These are phyloP conservation scores for Lentinus tigrinus DNA, from an alignment of 768 basidiomycete species.

Conservation along the genomic window DNA sequence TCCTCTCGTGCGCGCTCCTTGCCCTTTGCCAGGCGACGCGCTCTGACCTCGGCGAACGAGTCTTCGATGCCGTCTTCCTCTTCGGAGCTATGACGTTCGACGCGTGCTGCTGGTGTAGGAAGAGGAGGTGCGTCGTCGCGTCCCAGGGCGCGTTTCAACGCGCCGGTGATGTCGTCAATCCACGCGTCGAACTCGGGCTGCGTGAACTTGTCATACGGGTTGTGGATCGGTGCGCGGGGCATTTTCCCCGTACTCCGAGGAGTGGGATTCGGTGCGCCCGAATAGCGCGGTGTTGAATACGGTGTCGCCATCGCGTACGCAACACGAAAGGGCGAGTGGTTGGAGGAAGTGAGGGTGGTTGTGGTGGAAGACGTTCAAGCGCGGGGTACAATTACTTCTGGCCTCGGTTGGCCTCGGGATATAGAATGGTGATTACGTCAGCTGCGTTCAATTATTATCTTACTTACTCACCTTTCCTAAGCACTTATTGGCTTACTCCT, in stretches of 20 bases:
- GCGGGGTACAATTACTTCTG: neutral
- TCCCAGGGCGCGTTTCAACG: slow-evolving; percentile 57
- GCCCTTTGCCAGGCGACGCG: slow-evolving; percentile 59
- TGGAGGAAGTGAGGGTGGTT: neutral
- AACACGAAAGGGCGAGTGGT: neutral
- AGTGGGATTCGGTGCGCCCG: slow-evolving; percentile 23
- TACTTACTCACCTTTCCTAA: no score
- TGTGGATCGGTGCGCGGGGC: slow-evolving; percentile 53
- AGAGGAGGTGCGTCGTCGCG: slow-evolving; percentile 31
- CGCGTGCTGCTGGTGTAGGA: neutral
- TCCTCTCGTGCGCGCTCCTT: slow-evolving; percentile 63
- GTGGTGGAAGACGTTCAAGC: neutral
- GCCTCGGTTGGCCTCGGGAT: no score
- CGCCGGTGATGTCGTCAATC: slow-evolving; percentile 61
- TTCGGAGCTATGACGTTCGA: slow-evolving; percentile 28
- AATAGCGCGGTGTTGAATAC: slow-evolving; percentile 18
- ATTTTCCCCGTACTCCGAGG: slow-evolving; percentile 16
- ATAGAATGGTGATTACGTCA: no score
- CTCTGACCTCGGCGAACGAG: slow-evolving; percentile 54
- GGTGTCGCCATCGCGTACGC: slow-evolving; percentile 20
- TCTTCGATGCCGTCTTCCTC: slow-evolving; percentile 41
- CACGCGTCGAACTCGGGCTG: slow-evolving; percentile 68
- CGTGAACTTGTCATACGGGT: slow-evolving; percentile 74
- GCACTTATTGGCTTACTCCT: no score
- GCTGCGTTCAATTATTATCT: no score